phyloP scores from a whole-genome alignment of 1,139 yeast species.

The Sugiyamaella neomexicana region DNA sequence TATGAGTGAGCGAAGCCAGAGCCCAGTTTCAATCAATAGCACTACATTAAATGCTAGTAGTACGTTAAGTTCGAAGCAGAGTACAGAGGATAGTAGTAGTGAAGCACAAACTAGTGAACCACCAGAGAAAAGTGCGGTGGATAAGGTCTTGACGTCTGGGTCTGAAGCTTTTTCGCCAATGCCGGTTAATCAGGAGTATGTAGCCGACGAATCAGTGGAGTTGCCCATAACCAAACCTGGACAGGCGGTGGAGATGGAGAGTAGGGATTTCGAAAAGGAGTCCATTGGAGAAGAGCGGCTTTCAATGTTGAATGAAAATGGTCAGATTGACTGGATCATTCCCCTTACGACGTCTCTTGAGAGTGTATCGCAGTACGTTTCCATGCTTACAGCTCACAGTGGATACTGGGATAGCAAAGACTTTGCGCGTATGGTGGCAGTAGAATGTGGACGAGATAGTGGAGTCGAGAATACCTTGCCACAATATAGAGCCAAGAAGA shows the following conservation, averaged over 20 bases:
- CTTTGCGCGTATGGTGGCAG: slow-evolving; percentile 44
- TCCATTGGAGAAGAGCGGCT: slow-evolving; percentile 35
- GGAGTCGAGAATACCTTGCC: slow-evolving; percentile 27
- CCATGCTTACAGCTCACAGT: slow-evolving; percentile 46
- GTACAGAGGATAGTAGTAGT: no score
- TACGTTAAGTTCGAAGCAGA: no score
- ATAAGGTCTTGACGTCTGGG: no score
- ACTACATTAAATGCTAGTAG: no score
- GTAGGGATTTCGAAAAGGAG: slow-evolving; percentile 35
- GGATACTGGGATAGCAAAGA: slow-evolving; percentile 46
- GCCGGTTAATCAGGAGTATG: slow-evolving; percentile 3
- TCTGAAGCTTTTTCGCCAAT: not conserved
- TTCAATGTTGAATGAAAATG: slow-evolving; percentile 43
- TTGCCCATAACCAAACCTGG: slow-evolving; percentile 17
- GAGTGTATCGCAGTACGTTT: slow-evolving; percentile 40
- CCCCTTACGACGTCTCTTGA: slow-evolving; percentile 42
- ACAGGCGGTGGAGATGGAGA: slow-evolving; percentile 34
- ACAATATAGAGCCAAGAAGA: slow-evolving; percentile 28
- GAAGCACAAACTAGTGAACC: no score
- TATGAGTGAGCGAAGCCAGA: slow-evolving; percentile 11
- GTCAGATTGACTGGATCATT: slow-evolving; percentile 45
- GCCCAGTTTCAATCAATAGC: slow-evolving; percentile 1
- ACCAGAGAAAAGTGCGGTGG: no score
- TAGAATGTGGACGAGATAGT: slow-evolving; percentile 41
- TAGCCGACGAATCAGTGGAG: slow-evolving; percentile 4